A percentile compares a stretch with the other conserved stretches of the same genome.
phyloP scores from a whole-genome alignment of 306 rosid genomes.

The Begonia peltatifolia region DNA sequence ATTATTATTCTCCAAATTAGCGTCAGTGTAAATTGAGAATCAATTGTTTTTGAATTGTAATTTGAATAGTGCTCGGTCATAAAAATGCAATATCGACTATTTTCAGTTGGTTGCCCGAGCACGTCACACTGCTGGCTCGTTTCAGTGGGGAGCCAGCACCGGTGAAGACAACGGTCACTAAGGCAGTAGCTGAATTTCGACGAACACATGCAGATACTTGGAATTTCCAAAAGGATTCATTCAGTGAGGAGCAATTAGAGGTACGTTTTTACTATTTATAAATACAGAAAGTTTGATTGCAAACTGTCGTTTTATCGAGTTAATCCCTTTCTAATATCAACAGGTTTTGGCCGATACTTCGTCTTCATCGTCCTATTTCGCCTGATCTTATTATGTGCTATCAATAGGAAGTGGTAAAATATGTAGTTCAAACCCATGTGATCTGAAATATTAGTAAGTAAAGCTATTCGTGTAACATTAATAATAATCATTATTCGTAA shows the following conservation, averaged over 20 bases:
- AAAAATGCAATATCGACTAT: conserved; percentile 3
- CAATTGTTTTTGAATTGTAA: too few species aligned
- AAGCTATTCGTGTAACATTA: conserved; percentile 7
- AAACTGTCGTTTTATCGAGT: neutral
- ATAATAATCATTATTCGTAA: conserved; percentile 13
- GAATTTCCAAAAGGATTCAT: conserved; percentile 86
- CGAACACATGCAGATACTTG: conserved; percentile 98
- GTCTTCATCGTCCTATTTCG: conserved; percentile 89
- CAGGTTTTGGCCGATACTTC: conserved; percentile 98
- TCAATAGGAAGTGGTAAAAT: conserved; percentile 9
- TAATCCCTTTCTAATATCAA: conserved; percentile 3
- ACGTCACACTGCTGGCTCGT: conserved; percentile 80
- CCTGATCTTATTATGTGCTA: conserved; percentile 38
- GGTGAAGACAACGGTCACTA: conserved; percentile 84
- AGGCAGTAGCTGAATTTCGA: conserved; percentile 96
- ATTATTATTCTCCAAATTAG: too few species aligned
- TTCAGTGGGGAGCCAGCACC: conserved; percentile 89
- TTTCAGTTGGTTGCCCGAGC: conserved; percentile 92
- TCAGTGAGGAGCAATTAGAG: conserved; percentile 96
- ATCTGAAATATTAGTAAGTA: too few species aligned
- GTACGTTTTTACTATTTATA: conserved; percentile 10
- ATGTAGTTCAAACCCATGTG: conserved; percentile 17
- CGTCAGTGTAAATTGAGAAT: too few species aligned
- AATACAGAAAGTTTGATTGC: too few species aligned
- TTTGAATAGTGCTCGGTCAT: too few species aligned